Conservation (phyloP, 192 early-diverging fungal species). For the Coemansia interrupta region DNA sequence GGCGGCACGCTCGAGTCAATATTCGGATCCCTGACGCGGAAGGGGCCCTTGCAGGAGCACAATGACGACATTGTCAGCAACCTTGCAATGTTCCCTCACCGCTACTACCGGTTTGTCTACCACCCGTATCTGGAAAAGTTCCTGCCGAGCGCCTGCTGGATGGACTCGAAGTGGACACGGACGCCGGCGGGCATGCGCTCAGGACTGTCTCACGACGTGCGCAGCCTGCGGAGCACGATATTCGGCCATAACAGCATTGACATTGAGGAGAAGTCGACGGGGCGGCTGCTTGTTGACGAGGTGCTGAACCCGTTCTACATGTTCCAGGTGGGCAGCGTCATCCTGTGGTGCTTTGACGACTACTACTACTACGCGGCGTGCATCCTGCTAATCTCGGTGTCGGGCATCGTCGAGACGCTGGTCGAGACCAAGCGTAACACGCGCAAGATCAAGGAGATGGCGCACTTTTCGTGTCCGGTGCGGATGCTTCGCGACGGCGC, state of each 20-base stretch:
- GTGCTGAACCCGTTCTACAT: conserved; percentile 80
- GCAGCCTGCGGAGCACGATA: conserved; percentile 58
- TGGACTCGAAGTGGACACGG: conserved; percentile 47
- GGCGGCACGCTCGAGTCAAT: conserved; percentile 67
- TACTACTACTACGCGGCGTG: conserved; percentile 95
- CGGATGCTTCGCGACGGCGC: conserved; percentile 63
- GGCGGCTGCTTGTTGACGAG: conserved; percentile 65
- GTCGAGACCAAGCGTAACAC: conserved; percentile 71
- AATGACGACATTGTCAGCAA: conserved; percentile 35
- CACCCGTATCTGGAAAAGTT: conserved; percentile 49
- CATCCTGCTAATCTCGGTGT: conserved; percentile 82
- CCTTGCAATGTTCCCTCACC: conserved; percentile 47
- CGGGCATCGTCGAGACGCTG: conserved; percentile 74
- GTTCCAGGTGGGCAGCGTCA: conserved; percentile 72
- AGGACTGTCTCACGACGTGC: conserved; percentile 56
- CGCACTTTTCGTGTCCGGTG: conserved; percentile 79
- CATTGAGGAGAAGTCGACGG: conserved; percentile 62
- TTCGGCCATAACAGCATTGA: conserved; percentile 75
- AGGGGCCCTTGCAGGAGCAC: conserved; percentile 26
- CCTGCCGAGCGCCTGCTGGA: conserved; percentile 49
- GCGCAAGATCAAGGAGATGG: conserved; percentile 77
- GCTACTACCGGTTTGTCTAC: conserved; percentile 54
- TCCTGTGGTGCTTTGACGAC: conserved; percentile 83
- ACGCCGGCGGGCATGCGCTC: conserved; percentile 30
- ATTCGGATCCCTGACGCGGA: conserved; percentile 53